Evolutionary conservation across 768 basidiomycete species (phyloP).

Genomic region (Mycena crocata): DNA sequence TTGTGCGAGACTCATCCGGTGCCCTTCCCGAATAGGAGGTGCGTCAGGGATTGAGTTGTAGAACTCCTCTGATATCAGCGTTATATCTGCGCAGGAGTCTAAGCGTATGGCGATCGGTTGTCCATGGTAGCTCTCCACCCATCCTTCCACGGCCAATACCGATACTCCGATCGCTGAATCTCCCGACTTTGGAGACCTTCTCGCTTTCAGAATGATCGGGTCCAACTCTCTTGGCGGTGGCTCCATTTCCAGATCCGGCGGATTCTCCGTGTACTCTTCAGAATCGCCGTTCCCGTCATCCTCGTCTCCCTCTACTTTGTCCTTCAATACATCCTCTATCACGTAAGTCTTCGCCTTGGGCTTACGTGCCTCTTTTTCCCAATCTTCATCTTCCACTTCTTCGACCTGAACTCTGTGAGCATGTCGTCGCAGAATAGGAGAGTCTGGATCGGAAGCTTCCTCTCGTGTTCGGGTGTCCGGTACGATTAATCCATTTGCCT

Average conservation of each 20-base stretch:
- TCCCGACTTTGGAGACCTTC: too few species aligned
- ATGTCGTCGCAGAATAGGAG: background rate
- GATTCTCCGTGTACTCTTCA: background rate
- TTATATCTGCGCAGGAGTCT: constrained; percentile 13
- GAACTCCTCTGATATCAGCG: constrained; percentile 4
- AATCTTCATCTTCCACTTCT: constrained; percentile 12
- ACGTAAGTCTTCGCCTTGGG: background rate
- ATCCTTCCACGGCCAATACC: constrained; percentile 5
- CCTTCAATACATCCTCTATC: background rate
- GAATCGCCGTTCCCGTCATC: background rate
- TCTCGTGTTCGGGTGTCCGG: background rate
- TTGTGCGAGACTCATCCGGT: background rate
- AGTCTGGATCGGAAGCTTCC: background rate
- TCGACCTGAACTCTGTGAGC: background rate
- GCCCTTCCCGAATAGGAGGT: background rate
- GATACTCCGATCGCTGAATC: constrained; percentile 9
- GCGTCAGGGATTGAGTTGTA: background rate
- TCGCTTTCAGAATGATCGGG: background rate
- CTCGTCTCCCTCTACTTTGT: background rate
- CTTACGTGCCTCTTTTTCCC: background rate
- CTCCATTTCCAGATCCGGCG: background rate
- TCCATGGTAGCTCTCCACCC: background rate
- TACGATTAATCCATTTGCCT: background rate
- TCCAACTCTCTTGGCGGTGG: background rate
- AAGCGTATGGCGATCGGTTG: background rate